A percentile compares a stretch with the other conserved stretches of the same genome.
Conservation (phyloP, 2,329 filamentous ascomycete genomes). For the Huntiella decipiens region DNA sequence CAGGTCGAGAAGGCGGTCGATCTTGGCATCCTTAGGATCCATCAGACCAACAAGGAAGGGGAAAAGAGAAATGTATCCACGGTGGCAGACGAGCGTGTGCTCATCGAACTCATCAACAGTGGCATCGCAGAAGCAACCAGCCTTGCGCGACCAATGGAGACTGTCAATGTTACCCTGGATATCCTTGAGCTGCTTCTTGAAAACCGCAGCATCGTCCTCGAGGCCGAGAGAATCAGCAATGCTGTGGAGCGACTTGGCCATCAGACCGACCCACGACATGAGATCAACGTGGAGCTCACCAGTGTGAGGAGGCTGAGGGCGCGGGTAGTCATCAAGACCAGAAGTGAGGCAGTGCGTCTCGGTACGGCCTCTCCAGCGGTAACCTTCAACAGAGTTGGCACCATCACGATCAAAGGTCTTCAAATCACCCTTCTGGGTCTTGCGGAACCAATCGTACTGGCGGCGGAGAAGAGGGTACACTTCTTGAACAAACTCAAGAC, state of each 20-base stretch:
- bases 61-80: conserved; percentile 86
- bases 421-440: conserved; percentile 76
- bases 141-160: conserved; percentile 73
- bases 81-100: conserved; percentile 75
- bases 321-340: conserved; percentile 89
- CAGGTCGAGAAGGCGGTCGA: conserved; percentile 58
- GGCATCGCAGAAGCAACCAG: conserved; percentile 78
- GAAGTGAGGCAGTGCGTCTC: conserved; percentile 77
- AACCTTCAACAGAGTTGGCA: conserved; percentile 77
- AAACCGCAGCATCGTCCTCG: conserved; percentile 55
- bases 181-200: conserved; percentile 51
- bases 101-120: conserved; percentile 94
- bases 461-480: conserved; percentile 75
- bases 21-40: conserved; percentile 49
- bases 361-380: conserved; percentile 85
- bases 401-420: conserved; percentile 80
- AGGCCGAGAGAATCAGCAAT: conserved; percentile 61
- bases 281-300: conserved; percentile 91
- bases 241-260: conserved; percentile 68
- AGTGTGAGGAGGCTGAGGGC: conserved; percentile 80
- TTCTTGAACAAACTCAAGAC: conserved; percentile 50
- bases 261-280: conserved; percentile 94
- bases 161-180: conserved; percentile 78
- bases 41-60: conserved; percentile 77
- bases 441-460: conserved; percentile 89